Percentiles rank a stretch among this genome's conserved stretches.
phyloP scores from a whole-genome alignment of 2,329 filamentous ascomycete genomes.

The Aspergillus quadricinctus region DNA sequence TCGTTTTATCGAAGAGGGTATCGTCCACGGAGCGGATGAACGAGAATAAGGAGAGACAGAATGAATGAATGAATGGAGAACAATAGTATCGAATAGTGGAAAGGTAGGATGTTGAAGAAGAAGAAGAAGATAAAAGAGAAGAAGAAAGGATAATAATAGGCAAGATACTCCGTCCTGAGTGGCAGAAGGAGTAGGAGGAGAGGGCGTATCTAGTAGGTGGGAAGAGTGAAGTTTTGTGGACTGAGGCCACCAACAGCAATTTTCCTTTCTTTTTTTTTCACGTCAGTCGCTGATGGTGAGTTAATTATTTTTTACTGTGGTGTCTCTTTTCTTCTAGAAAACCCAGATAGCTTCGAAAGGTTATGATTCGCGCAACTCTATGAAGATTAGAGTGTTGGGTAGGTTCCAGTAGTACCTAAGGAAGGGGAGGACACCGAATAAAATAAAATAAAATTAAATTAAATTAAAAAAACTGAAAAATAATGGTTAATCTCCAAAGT shows the following conservation, averaged over 20 bases:
- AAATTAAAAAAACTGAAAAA: neutral
- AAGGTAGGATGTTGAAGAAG: constrained; percentile 18
- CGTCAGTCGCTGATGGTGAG: neutral
- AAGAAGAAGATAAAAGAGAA: constrained; percentile 1
- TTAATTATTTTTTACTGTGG: neutral
- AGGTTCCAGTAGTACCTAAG: constrained; percentile 1
- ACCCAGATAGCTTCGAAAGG: neutral
- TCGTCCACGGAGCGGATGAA: neutral
- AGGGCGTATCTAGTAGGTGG: neutral
- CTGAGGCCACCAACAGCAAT: constrained; percentile 10
- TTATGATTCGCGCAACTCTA: constrained; percentile 1
- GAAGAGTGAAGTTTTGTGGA: constrained; percentile 11
- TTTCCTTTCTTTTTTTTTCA: constrained; percentile 6
- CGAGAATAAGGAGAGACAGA: neutral
- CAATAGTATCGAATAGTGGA: constrained; percentile 8
- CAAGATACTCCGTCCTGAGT: constrained; percentile 15
- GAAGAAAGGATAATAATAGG: constrained; percentile 1
- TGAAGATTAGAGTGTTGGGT: constrained; percentile 10
- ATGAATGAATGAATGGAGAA: constrained; percentile 2
- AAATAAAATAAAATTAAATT: neutral
- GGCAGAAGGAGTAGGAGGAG: constrained; percentile 1
- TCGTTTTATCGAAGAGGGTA: neutral
- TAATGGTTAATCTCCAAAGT: neutral
- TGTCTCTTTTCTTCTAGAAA: neutral
- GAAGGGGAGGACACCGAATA: neutral